Percentiles rank a stretch among this genome's conserved stretches.
Evolutionary conservation across 257 asterid genomes (phyloP).

Genomic region (Petunia axillaris): DNA sequence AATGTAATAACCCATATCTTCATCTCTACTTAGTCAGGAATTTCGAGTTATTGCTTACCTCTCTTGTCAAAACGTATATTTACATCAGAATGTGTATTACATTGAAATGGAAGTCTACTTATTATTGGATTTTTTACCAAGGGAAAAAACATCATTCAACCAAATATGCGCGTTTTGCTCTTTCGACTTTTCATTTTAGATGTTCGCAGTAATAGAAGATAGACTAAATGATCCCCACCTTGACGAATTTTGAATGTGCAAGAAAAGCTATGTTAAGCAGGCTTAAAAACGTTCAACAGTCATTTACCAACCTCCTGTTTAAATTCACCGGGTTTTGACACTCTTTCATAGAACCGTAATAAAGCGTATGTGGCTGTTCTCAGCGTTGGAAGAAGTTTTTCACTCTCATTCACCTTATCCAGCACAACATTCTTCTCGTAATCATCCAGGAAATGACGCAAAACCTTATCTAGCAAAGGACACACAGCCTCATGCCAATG

Average conservation of each 20-base stretch:
- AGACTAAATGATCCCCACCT: too few relatives aligned
- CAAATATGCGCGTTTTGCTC: too few relatives aligned
- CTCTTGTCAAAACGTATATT: not conserved
- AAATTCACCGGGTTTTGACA: not conserved
- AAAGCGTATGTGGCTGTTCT: not conserved
- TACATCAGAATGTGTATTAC: not conserved
- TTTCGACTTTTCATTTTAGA: too few relatives aligned
- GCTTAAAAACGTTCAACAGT: not conserved
- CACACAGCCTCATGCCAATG: not conserved
- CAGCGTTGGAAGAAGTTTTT: not conserved
- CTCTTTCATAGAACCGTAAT: not conserved
- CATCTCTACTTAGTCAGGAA: not conserved
- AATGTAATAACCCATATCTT: not conserved
- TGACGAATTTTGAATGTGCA: not conserved
- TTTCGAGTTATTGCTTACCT: not conserved
- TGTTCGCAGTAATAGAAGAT: too few relatives aligned
- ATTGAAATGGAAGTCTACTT: not conserved
- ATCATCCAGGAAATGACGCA: not conserved
- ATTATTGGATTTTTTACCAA: too few relatives aligned
- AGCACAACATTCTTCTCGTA: not conserved
- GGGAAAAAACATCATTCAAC: too few relatives aligned
- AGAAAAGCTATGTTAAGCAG: not conserved
- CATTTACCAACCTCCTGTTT: too few relatives aligned
- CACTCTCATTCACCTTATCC: not conserved
- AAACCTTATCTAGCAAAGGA: not conserved